Base-by-base conservation (phyloP, 2,329 filamentous ascomycete species). In the Cladophialophora immunda region DNA sequence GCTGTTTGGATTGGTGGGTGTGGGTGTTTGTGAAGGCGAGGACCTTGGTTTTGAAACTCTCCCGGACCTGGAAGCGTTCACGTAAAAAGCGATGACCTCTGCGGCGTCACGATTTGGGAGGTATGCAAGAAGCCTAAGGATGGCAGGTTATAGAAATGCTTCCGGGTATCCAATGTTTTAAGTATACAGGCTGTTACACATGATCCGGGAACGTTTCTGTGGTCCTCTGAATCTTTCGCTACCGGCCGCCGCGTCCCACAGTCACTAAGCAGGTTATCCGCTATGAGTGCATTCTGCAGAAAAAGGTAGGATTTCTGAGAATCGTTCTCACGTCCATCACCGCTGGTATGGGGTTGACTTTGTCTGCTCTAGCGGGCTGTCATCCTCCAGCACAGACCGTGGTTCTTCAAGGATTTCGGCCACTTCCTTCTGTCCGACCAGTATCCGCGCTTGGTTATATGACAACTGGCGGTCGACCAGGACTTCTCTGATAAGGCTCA, bases 401-500 rank as follows among this genome's bases (percentile, higher is more conserved):
- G 45, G n/a, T 17, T 58, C 36, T 4, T 45, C 36, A 27, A 60
- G 32, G 17, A 60, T 50, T 17, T 68, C 58, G 19, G 30, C 36
- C 19, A 70, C 50, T 8, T 65, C 53, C 27, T 61, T 61, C 32
- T 68, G 38, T 2, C 57, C 19, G n/a, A 66, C 25, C 17, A 71
- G 34, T 27, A 62, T 25, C 4, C 60, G 38, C 27, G 68, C 70
- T 58, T 72, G 58, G 8, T 70, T 65, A 22, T 65, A 70, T 2
- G 68, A 68, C 9, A 65, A 36, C 41, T 70, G 66, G 50, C 66
- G 63, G 36, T 70, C 68, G 50, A 60, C 57, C 25, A 70, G 64
- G 13, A 70, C 66, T 59, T 64, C 53, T 38, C 68, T 50, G 52
- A 70, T 68, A 17, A 56, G 55, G 22, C 11, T 50, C 64, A 66